Conservation (phyloP, 2,329 filamentous ascomycete species). For the Botrytis squamosa region DNA sequence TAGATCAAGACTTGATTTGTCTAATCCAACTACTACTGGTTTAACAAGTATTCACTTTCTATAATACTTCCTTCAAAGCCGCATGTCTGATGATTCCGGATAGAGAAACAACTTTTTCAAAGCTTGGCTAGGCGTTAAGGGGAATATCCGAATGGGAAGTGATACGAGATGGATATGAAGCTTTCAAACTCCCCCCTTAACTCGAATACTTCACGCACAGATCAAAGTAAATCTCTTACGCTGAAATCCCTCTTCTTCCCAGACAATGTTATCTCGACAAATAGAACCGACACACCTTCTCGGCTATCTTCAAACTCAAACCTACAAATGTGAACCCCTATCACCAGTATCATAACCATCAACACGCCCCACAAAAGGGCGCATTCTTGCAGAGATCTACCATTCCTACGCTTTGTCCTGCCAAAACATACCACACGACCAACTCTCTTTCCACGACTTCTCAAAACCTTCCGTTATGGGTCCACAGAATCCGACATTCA, state of each 20-base stretch:
- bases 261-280: background rate
- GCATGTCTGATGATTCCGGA: conserved; percentile 41
- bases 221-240: background rate
- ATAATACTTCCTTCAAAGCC: conserved; percentile 63
- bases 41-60: conserved; percentile 63
- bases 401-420: background rate
- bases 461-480: background rate
- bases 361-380: background rate
- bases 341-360: background rate
- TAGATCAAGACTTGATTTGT: conserved; percentile 69
- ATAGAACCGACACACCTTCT: background rate
- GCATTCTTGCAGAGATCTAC: background rate
- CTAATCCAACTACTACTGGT: conserved; percentile 63
- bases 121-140: background rate
- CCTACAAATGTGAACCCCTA: background rate
- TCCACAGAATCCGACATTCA: background rate
- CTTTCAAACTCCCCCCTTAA: background rate
- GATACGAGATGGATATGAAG: background rate
- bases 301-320: background rate
- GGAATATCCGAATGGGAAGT: conserved; percentile 19
- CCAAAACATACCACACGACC: background rate
- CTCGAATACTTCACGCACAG: background rate
- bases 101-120: background rate
- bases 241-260: background rate
- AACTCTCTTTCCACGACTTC: background rate